A percentile compares a stretch with the other conserved stretches of the same genome.
phyloP scores from a whole-genome alignment of 2,329 filamentous ascomycete species.

The Fusarium newnesense region DNA sequence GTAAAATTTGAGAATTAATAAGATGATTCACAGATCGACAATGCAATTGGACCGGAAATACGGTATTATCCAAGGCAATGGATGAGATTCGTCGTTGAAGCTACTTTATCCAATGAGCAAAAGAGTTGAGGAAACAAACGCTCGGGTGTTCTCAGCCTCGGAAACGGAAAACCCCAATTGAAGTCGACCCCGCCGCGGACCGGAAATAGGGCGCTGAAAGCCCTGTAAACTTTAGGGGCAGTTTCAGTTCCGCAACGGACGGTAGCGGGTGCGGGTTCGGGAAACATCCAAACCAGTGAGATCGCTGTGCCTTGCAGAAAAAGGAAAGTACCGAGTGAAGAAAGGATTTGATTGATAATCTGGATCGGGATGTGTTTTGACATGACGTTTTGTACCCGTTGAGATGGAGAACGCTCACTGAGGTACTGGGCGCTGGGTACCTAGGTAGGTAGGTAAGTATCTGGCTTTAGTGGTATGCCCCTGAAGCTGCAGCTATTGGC shows the following conservation, averaged over 20 bases:
- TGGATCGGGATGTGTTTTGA: neutral
- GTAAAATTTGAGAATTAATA: neutral
- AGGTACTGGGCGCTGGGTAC: neutral
- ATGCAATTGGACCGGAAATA: neutral
- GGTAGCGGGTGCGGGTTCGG: slow-evolving; percentile 18
- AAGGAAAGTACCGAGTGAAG: slow-evolving; percentile 10
- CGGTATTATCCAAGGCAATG: neutral
- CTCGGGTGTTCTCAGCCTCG: slow-evolving; percentile 30
- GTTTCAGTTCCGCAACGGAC: slow-evolving; percentile 22
- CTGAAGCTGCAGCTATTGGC: neutral
- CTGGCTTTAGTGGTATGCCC: neutral
- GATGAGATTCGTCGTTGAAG: slow-evolving; percentile 30
- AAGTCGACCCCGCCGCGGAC: neutral
- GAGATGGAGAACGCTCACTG: neutral
- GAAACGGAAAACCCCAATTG: slow-evolving; percentile 31
- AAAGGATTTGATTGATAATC: slow-evolving; percentile 11
- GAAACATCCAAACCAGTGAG: slow-evolving; percentile 11
- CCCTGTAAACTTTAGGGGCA: slow-evolving; percentile 1
- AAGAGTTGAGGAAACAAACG: slow-evolving; percentile 7
- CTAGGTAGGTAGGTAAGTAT: too few species aligned
- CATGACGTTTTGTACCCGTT: slow-evolving; percentile 18
- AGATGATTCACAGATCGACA: neutral
- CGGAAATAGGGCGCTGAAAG: slow-evolving; percentile 8
- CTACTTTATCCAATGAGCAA: slow-evolving; percentile 28
- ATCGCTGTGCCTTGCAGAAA: slow-evolving; percentile 19